Evolutionary conservation across 2,329 filamentous ascomycete genomes (phyloP).

Genomic region (Pseudogymnoascus sp.): DNA sequence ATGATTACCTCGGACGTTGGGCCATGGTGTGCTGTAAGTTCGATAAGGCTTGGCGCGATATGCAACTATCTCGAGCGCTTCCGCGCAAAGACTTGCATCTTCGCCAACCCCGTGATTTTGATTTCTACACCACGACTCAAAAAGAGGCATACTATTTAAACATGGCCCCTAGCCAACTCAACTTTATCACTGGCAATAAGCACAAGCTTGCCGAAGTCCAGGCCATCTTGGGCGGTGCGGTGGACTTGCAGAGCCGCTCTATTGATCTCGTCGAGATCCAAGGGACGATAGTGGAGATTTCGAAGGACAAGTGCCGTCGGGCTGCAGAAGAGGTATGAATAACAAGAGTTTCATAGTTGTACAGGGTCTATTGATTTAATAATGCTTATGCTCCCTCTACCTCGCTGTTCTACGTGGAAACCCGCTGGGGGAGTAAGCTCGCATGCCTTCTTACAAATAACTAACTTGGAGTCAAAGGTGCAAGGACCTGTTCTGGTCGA

Average conservation of each 20-base stretch:
- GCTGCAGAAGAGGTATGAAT: conserved; percentile 65
- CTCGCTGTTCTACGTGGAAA: not conserved
- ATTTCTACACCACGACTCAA: not conserved
- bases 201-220: conserved; percentile 89
- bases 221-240: conserved; percentile 66
- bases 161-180: conserved; percentile 49
- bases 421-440: not conserved
- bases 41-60: conserved; percentile 3
- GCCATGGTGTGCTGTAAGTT: not conserved
- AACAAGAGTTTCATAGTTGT: not conserved
- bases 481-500: conserved; percentile 87
- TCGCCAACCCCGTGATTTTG: not conserved
- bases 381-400: conserved; percentile 2
- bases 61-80: not conserved
- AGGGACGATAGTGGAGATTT: conserved; percentile 86
- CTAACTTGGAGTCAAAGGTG: conserved; percentile 44
- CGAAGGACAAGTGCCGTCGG: conserved; percentile 72
- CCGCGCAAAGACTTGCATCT: not conserved
- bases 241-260: conserved; percentile 64
- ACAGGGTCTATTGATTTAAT: not conserved
- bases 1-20: not conserved
- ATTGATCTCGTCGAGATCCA: conserved; percentile 86
- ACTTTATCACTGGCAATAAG: conserved; percentile 94
- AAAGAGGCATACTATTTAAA: not conserved
- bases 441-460: conserved; percentile 2